Evolutionary conservation across 1,139 yeast species (phyloP), one percentile per base, ranked within the genome.

Genomic region (Scheffersomyces illinoinensis): DNA sequence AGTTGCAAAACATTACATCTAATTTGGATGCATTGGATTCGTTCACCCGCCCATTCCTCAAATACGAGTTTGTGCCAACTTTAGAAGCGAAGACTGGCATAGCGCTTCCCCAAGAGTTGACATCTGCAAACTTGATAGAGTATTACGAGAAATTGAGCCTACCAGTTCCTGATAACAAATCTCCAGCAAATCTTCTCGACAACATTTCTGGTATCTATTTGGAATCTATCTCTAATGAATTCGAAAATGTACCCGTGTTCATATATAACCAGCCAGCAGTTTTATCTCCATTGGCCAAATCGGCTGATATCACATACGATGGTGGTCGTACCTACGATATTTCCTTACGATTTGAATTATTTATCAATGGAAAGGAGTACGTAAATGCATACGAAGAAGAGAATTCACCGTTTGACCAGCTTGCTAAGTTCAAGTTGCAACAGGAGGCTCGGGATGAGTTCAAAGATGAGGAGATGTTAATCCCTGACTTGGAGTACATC

Each of bases 371-470:
- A 0, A 83, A 85, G 64, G 99, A 96, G 72, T 89, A 89, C 65
- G 90, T 89, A 50, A 96, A 96, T 72, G 97, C 99, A 0, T 96
- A 96, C 70, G 99, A 95, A 67, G 99, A 96, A 73, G 98, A 95
- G 70, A 96, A 96, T 71, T 86, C 89, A 53, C 99, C 99, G 0
- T 80, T 79, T 56, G 79, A 77, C 51, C 99, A 95, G 70, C 69
- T 74, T 3, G 60, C 60, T 2, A 92, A 92, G 67, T 90, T 93
- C 68, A 63, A 74, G 57, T 64, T 70, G 4, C 97, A 93, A 66
- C 85, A 83, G 57, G 59, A 60, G 4, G 76, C 82, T 50, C 84
- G 84, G 57, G 73, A 73, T 3, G 78, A 81, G 18, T 81, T 72
- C 61, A 71, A 77, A 12, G 97, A 91, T 66, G 72, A 76, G 2